These are phyloP conservation scores for Phytophthora tubulina DNA, from an alignment of 352 stramenopile genomes.

Conservation along the genomic window DNA sequence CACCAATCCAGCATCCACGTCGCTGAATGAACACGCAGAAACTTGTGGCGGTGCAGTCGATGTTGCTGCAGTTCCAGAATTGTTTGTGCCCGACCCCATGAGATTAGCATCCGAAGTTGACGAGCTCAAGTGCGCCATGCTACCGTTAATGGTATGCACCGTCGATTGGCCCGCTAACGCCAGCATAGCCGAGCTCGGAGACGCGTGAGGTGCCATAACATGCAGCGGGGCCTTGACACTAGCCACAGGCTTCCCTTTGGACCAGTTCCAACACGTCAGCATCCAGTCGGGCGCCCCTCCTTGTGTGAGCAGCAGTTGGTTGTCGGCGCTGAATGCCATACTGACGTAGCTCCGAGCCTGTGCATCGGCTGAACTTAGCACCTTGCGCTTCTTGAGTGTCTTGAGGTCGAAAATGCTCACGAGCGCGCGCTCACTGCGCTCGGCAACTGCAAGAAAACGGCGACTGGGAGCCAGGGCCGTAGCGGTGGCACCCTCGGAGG, in stretches of 20 bases:
- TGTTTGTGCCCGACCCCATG: slow-evolving; percentile 19
- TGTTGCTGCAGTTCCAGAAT: slow-evolving; percentile 5
- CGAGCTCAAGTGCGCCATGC: slow-evolving; percentile 37
- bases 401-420: slow-evolving; percentile 92
- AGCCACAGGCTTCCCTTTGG: slow-evolving; percentile 90
- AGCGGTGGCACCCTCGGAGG: slow-evolving; percentile 75
- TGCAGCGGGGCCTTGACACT: slow-evolving; percentile 79
- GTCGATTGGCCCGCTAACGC: slow-evolving; percentile 39
- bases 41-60: slow-evolving; percentile 46
- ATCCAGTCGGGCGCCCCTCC: slow-evolving; percentile 88
- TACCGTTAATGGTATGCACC: slow-evolving; percentile 28
- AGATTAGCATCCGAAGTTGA: slow-evolving; percentile 40
- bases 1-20: slow-evolving; percentile 88
- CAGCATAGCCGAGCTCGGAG: slow-evolving; percentile 61
- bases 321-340: slow-evolving; percentile 92
- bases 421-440: slow-evolving; percentile 73
- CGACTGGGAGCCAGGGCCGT: slow-evolving; percentile 74
- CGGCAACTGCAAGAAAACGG: slow-evolving; percentile 82
- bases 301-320: slow-evolving; percentile 91
- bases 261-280: slow-evolving; percentile 94
- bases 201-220: slow-evolving; percentile 53
- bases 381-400: slow-evolving; percentile 92
- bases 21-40: slow-evolving; percentile 89
- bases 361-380: slow-evolving; percentile 76
- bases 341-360: slow-evolving; percentile 76